Conservation (phyloP, 2,329 filamentous ascomycete genomes). For the Graphiopsis chlorocephala region DNA sequence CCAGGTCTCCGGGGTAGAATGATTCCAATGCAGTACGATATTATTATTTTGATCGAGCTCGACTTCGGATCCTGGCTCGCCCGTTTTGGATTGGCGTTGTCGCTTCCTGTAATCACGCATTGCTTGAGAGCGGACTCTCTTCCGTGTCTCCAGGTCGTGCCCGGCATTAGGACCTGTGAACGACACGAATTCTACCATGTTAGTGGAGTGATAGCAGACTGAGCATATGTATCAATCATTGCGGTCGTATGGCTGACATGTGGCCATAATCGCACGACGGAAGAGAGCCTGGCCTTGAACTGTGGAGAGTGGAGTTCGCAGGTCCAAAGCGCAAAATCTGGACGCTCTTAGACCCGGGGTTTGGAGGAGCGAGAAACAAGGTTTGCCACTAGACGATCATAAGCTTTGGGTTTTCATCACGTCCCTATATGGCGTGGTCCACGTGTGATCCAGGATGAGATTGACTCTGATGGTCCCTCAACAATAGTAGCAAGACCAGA, state of each 20-base stretch:
- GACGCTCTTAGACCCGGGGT: neutral
- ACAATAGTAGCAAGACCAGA: neutral
- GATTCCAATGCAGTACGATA: neutral
- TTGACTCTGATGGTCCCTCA: too few relatives aligned
- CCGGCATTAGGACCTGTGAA: constrained; percentile 5
- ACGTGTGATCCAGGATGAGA: neutral
- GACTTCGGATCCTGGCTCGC: neutral
- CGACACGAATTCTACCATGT: constrained; percentile 16
- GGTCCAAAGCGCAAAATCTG: neutral
- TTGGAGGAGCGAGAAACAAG: neutral
- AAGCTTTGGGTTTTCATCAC: neutral
- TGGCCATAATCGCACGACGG: neutral
- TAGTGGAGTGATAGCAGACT: neutral
- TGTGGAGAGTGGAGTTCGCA: neutral
- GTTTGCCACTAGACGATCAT: neutral
- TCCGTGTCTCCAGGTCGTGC: constrained; percentile 16
- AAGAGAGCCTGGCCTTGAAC: neutral
- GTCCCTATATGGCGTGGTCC: neutral
- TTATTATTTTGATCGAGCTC: neutral
- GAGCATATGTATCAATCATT: neutral
- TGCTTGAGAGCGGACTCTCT: constrained; percentile 19
- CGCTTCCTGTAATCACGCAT: constrained; percentile 53
- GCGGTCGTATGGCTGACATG: neutral
- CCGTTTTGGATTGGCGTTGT: constrained; percentile 5
- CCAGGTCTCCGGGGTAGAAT: neutral